Evolutionary conservation across 495 filamentous ascomycete genomes (phyloP).

Genomic region (Aspergillus conjunctus): DNA sequence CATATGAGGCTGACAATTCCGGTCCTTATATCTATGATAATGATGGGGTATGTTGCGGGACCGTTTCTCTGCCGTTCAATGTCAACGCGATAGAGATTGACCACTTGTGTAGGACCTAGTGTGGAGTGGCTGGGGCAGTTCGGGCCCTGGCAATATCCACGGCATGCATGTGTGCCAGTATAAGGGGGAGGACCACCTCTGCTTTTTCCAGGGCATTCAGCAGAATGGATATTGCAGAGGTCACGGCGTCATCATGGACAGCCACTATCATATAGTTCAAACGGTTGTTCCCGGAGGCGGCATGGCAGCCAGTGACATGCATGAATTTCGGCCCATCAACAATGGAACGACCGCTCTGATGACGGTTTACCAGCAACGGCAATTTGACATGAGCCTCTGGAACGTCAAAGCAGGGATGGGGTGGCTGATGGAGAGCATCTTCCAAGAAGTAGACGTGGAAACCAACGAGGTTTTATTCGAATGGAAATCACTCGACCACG

Average conservation of each 20-base stretch:
- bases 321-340: slow-evolving; percentile 53
- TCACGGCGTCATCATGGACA: slow-evolving; percentile 56
- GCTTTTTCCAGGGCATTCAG: slow-evolving; percentile 57
- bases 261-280: slow-evolving; percentile 50
- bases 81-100: slow-evolving; percentile 16
- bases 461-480: slow-evolving; percentile 55
- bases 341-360: slow-evolving; percentile 55
- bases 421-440: slow-evolving; percentile 54
- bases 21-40: slow-evolving; percentile 51
- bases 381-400: slow-evolving; percentile 54
- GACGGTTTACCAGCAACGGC: slow-evolving; percentile 58
- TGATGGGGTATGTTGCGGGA: slow-evolving; percentile 38
- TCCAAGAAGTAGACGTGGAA: slow-evolving; percentile 55
- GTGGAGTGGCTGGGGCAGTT: slow-evolving; percentile 49
- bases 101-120: slow-evolving; percentile 41
- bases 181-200: slow-evolving; percentile 52
- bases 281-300: slow-evolving; percentile 48
- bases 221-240: slow-evolving; percentile 57
- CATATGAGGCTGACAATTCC: slow-evolving; percentile 43
- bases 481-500: slow-evolving; percentile 55
- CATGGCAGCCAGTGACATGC: slow-evolving; percentile 52
- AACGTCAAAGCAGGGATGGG: slow-evolving; percentile 51
- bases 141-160: slow-evolving; percentile 44
- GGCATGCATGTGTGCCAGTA: slow-evolving; percentile 50
- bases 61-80: neutral